Evolutionary conservation across 2,329 filamentous ascomycete species (phyloP).

Genomic region (Pseudocercospora ulei): DNA sequence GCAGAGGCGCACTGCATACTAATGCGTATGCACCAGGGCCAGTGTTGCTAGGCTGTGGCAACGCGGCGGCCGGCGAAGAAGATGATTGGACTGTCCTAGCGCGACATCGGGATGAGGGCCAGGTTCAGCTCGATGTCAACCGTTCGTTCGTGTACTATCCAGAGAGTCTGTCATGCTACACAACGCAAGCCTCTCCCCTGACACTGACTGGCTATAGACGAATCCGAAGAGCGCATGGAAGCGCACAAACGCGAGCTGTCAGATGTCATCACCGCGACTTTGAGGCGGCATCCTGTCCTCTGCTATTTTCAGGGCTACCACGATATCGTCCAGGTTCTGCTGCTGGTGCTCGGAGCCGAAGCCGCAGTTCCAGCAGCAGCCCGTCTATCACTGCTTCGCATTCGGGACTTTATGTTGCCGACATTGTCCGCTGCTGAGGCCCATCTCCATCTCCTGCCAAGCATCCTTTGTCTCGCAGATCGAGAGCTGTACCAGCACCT

Average conservation of each 20-base stretch:
- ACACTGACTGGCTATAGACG: conserved; percentile 43
- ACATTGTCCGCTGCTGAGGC: conserved; percentile 68
- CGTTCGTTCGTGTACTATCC: conserved; percentile 98
- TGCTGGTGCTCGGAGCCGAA: conserved; percentile 65
- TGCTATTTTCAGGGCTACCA: conserved; percentile 98
- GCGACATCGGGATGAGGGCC: conserved; percentile 75
- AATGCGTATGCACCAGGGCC: conserved; percentile 47
- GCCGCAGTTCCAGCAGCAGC: conserved; percentile 56
- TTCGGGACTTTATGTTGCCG: conserved; percentile 96
- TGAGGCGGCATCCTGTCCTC: conserved; percentile 71
- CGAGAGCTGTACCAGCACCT: conserved; percentile 58
- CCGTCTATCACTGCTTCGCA: conserved; percentile 78
- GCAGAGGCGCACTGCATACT: neutral
- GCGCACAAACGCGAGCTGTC: conserved; percentile 67
- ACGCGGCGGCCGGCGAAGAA: conserved; percentile 20
- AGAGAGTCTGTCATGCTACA: conserved; percentile 48
- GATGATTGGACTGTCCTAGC: conserved; percentile 54
- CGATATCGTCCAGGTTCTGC: conserved; percentile 91
- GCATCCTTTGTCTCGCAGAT: conserved; percentile 66
- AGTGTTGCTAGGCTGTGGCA: conserved; percentile 42
- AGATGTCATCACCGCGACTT: conserved; percentile 65
- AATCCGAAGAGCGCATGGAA: conserved; percentile 58
- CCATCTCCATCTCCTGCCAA: conserved; percentile 79
- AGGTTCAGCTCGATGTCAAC: conserved; percentile 85
- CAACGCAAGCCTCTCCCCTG: neutral